phyloP scores from a whole-genome alignment of 768 basidiomycete genomes.

The Boletus subcaerulescens region DNA sequence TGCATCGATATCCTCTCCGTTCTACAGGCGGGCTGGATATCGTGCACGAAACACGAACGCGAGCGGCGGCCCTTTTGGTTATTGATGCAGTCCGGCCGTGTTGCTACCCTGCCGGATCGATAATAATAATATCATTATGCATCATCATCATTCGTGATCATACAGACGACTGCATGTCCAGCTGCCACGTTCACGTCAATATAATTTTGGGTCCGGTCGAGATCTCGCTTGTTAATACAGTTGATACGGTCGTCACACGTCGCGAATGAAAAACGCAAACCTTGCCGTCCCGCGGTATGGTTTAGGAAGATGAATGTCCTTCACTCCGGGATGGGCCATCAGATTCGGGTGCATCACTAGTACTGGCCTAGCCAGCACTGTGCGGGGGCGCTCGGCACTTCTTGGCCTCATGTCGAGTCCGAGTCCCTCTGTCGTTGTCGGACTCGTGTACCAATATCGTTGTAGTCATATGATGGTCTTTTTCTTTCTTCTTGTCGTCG shows the following conservation, averaged over 20 bases:
- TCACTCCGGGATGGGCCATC: too few relatives aligned
- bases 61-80: background rate
- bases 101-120: constrained; percentile 8
- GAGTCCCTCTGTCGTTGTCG: too few relatives aligned
- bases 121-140: background rate
- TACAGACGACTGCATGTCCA: background rate
- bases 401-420: too few relatives aligned
- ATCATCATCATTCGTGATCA: too few relatives aligned
- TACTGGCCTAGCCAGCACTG: too few relatives aligned
- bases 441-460: too few relatives aligned
- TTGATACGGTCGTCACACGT: background rate
- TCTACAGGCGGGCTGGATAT: constrained; percentile 21
- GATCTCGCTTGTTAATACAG: background rate
- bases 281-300: background rate
- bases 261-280: background rate
- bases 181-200: constrained; percentile 11
- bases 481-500: too few relatives aligned
- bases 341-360: too few relatives aligned
- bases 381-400: too few relatives aligned
- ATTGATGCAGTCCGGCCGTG: background rate
- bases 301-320: too few relatives aligned
- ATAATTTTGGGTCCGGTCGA: too few relatives aligned
- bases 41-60: constrained; percentile 20
- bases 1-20: background rate
- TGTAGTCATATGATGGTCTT: too few relatives aligned